phyloP scores from a whole-genome alignment of 1,284 basidiomycete species.

The Trametes hirsuta region DNA sequence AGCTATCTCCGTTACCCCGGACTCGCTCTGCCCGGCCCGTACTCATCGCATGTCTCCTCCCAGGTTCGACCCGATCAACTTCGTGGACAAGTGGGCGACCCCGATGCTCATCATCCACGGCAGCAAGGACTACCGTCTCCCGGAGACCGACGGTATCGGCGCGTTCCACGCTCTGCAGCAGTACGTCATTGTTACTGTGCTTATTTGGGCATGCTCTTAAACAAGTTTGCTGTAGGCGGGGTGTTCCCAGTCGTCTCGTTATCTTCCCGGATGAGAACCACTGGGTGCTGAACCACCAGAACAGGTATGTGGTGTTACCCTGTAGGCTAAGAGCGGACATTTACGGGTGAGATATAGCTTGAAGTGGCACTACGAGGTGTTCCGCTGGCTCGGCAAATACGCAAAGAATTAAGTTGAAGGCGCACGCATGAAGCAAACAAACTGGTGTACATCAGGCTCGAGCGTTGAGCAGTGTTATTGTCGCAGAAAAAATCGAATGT shows the following conservation, averaged over 20 bases:
- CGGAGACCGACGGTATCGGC: conserved; percentile 82
- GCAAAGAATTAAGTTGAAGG: conserved; percentile 45
- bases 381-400: conserved; percentile 84
- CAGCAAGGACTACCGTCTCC: conserved; percentile 84
- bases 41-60: not conserved
- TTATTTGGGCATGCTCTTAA: conserved; percentile 21
- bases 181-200: conserved; percentile 45
- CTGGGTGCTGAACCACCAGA: conserved; percentile 82
- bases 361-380: conserved; percentile 89
- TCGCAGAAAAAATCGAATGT: not conserved
- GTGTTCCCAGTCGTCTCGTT: conserved; percentile 80
- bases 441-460: not conserved
- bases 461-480: not conserved
- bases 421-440: not conserved
- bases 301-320: conserved; percentile 49
- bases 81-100: conserved; percentile 83
- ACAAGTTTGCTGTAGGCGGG: conserved; percentile 51
- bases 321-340: not conserved
- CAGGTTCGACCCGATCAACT: conserved; percentile 77
- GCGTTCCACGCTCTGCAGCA: conserved; percentile 82
- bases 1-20: conserved; percentile 22
- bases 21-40: not conserved
- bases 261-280: conserved; percentile 96
- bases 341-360: conserved; percentile 43
- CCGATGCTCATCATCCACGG: conserved; percentile 87